A percentile compares a stretch with the other conserved stretches of the same genome.
These are phyloP conservation scores for Fabrea salina DNA, from an alignment of 169 alveolate genomes.

Conservation along the genomic window DNA sequence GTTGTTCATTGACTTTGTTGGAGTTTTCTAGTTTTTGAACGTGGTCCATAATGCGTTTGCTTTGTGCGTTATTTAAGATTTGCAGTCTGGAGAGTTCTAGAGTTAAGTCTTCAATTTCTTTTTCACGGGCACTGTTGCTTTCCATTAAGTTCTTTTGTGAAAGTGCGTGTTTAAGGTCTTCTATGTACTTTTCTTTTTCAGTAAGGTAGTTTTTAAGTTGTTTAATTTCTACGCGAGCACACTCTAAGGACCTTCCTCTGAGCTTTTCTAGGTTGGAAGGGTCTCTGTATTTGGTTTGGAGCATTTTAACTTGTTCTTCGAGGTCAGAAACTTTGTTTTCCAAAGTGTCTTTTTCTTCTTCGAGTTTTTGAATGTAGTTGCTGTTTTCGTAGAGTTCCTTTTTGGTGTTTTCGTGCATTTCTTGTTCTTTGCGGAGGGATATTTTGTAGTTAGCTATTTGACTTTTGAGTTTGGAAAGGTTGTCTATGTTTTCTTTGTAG, in stretches of 20 bases:
- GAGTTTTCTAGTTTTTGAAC: neutral
- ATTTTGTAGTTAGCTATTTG: neutral
- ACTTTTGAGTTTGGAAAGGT: neutral
- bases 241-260: conserved; percentile 16
- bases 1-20: neutral
- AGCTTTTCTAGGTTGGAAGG: neutral
- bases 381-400: conserved; percentile 22
- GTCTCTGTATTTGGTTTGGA: neutral
- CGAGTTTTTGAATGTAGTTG: neutral
- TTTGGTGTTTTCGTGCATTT: conserved; percentile 14
- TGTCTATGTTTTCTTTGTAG: neutral
- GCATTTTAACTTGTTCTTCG: neutral
- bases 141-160: conserved; percentile 6
- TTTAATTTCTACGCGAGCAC: neutral
- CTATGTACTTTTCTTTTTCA: conserved; percentile 21
- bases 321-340: conserved; percentile 1
- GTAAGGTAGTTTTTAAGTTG: neutral
- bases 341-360: neutral
- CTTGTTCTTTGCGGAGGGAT: neutral
- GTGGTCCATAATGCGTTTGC: neutral
- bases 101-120: conserved; percentile 28
- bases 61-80: conserved; percentile 1
- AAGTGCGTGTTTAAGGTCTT: neutral
- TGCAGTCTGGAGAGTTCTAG: neutral
- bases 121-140: neutral